These are phyloP conservation scores for Ustilago hordei DNA, from an alignment of 1,284 basidiomycete genomes.

Conservation along the genomic window DNA sequence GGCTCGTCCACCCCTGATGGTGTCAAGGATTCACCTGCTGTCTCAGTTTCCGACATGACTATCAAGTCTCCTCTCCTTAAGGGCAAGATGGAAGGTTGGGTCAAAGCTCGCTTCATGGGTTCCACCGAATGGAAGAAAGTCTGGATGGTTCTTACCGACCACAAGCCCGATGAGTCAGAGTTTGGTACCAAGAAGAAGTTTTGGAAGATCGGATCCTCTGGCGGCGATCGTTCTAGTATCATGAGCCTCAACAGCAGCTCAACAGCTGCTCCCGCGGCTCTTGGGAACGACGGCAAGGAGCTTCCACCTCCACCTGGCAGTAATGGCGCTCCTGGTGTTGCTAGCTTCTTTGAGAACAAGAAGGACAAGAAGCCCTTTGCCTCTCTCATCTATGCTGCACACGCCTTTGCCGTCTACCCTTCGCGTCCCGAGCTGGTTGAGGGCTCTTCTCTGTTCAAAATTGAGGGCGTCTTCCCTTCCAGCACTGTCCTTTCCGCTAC, in stretches of 20 bases:
- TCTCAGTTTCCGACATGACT: slow-evolving; percentile 29
- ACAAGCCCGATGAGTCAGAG: slow-evolving; percentile 54
- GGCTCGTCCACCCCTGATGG: slow-evolving; percentile 23
- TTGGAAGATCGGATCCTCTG: slow-evolving; percentile 50
- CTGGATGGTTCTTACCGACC: slow-evolving; percentile 80
- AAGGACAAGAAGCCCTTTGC: slow-evolving; percentile 67
- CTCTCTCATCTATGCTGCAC: slow-evolving; percentile 60
- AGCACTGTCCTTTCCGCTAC: slow-evolving; percentile 74
- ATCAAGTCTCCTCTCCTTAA: slow-evolving; percentile 70
- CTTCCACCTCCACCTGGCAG: slow-evolving; percentile 61
- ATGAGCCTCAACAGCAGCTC: slow-evolving; percentile 48
- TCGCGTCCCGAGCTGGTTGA: slow-evolving; percentile 67
- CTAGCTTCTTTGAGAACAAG: slow-evolving; percentile 66
- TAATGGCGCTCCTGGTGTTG: slow-evolving; percentile 62
- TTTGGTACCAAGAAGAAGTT: slow-evolving; percentile 56
- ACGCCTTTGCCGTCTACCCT: slow-evolving; percentile 68
- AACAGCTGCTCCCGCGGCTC: slow-evolving; percentile 32
- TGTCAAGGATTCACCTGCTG: slow-evolving; percentile 34
- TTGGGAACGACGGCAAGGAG: slow-evolving; percentile 38
- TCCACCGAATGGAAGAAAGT: slow-evolving; percentile 95
- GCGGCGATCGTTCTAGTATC: slow-evolving; percentile 57
- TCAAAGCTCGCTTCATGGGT: slow-evolving; percentile 88
- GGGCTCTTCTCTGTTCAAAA: slow-evolving; percentile 67
- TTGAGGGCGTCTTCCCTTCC: slow-evolving; percentile 64
- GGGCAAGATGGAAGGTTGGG: slow-evolving; percentile 91